phyloP scores from a whole-genome alignment of 2,329 filamentous ascomycete species.

The Calycina marina region DNA sequence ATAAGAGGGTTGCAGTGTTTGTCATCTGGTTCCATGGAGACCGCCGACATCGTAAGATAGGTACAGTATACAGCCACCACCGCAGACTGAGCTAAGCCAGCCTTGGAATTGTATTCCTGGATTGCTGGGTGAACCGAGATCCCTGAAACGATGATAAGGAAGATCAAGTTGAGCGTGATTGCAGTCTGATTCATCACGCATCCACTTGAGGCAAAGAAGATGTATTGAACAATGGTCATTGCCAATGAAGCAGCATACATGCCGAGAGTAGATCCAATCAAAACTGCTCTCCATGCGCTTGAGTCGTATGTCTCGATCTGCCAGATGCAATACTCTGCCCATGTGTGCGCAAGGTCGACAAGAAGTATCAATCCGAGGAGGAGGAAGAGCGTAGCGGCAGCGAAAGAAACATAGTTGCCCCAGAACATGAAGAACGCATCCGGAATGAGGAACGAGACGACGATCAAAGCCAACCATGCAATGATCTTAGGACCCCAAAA shows the following conservation, averaged over 20 bases:
- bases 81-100: conserved; percentile 89
- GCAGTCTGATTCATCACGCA: conserved; percentile 96
- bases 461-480: conserved; percentile 73
- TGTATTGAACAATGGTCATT: conserved; percentile 95
- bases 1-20: conserved; percentile 87
- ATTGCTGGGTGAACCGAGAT: conserved; percentile 82
- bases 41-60: conserved; percentile 93
- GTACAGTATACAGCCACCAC: conserved; percentile 98
- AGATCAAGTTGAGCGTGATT: conserved; percentile 82
- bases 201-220: conserved; percentile 72
- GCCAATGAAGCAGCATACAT: conserved; percentile 87
- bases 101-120: conserved; percentile 84
- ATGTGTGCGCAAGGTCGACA: conserved; percentile 89
- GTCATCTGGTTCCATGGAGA: conserved; percentile 96
- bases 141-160: conserved; percentile 66
- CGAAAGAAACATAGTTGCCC: conserved; percentile 84
- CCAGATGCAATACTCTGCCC: conserved; percentile 89
- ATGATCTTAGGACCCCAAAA: conserved; percentile 97
- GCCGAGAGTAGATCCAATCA: conserved; percentile 81
- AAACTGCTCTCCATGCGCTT: conserved; percentile 64
- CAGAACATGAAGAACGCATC: conserved; percentile 90
- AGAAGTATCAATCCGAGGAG: conserved; percentile 83
- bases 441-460: conserved; percentile 89
- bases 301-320: conserved; percentile 89
- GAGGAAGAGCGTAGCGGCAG: conserved; percentile 84